Evolutionary conservation across 1,284 basidiomycete species (phyloP).

Genomic region (Marasmius fiardii): DNA sequence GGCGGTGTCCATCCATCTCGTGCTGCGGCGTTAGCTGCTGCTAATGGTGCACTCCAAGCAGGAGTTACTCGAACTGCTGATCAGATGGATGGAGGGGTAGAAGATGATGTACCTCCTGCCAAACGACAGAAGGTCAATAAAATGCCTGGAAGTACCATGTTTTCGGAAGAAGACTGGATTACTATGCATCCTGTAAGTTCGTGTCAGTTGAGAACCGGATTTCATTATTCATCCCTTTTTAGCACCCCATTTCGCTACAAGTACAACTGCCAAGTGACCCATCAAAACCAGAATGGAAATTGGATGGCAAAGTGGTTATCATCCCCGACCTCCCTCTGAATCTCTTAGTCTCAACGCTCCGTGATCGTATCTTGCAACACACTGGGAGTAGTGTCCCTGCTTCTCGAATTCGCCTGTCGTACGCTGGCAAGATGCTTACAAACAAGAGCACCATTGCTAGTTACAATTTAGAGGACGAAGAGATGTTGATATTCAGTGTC

Average conservation of each 20-base stretch:
- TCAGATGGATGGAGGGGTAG: conserved; percentile 63
- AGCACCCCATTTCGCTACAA: conserved; percentile 81
- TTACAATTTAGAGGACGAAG: conserved; percentile 89
- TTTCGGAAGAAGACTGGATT: conserved; percentile 86
- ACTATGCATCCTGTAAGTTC: conserved; percentile 74
- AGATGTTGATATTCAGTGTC: conserved; percentile 71
- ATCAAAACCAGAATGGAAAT: conserved; percentile 87
- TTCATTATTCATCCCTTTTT: conserved; percentile 10
- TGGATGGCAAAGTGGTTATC: conserved; percentile 76
- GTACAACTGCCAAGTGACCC: conserved; percentile 81
- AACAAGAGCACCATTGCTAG: conserved; percentile 81
- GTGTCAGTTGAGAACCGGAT: conserved; percentile 1
- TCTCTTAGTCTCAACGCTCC: conserved; percentile 78
- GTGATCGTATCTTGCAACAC: conserved; percentile 79
- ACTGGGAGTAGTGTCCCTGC: conserved; percentile 76
- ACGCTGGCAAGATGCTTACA: conserved; percentile 78
- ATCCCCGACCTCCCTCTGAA: conserved; percentile 81
- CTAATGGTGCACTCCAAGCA: conserved; percentile 44
- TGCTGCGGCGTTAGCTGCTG: conserved; percentile 49
- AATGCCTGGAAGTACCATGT: conserved; percentile 74
- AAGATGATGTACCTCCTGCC: conserved; percentile 65
- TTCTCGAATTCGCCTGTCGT: conserved; percentile 76
- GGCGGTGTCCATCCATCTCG: conserved; percentile 48
- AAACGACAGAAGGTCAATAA: conserved; percentile 84
- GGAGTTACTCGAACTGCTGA: conserved; percentile 74